These are phyloP conservation scores for Salix brachista DNA, from an alignment of 345 rosid genomes.

Conservation along the genomic window DNA sequence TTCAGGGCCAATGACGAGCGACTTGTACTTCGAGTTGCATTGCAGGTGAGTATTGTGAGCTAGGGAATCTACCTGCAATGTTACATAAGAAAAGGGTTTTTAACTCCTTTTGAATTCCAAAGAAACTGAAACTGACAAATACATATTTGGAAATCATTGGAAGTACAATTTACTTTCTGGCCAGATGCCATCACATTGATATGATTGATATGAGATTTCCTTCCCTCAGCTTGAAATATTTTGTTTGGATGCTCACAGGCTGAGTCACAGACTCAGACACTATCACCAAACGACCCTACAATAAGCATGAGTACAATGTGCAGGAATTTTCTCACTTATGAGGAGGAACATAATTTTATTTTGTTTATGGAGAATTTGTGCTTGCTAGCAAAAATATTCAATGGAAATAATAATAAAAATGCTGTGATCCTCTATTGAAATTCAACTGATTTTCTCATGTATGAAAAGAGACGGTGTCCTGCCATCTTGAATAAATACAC, in stretches of 20 bases:
- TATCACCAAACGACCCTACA: not conserved
- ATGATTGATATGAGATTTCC: not conserved
- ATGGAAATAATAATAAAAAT: not conserved
- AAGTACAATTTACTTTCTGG: not conserved
- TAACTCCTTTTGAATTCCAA: not conserved
- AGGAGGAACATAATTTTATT: not conserved
- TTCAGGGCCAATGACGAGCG: slow-evolving; percentile 49
- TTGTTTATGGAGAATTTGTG: not conserved
- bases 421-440: not conserved
- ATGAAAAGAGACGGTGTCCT: not conserved
- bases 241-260: not conserved
- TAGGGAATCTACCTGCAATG: not conserved
- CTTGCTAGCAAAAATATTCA: not conserved
- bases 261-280: not conserved
- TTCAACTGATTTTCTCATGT: not conserved
- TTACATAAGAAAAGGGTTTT: not conserved
- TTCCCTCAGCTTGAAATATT: not conserved
- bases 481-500: not conserved
- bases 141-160: not conserved
- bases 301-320: not conserved
- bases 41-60: slow-evolving; percentile 56
- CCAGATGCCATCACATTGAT: not conserved
- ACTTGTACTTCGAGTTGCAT: slow-evolving; percentile 53
- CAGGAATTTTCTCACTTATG: not conserved
- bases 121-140: not conserved